Evolutionary conservation across 73 alveolate species (phyloP).

Genomic region (Paraurostyla sp.): DNA sequence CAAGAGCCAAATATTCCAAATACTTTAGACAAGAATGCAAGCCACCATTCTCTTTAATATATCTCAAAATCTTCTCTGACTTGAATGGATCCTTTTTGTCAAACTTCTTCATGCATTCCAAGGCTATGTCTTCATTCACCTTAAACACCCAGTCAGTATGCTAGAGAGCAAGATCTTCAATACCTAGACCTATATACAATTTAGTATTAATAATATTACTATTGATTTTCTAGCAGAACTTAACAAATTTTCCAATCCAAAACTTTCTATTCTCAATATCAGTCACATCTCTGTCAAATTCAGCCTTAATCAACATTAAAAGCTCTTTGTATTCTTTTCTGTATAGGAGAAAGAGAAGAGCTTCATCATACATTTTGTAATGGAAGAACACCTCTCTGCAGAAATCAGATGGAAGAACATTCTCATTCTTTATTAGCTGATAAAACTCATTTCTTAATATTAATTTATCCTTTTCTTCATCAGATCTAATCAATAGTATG

Average conservation of each 20-base stretch:
- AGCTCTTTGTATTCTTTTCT: conserved; percentile 50
- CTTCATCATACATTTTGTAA: conserved; percentile 64
- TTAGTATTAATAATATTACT: not conserved
- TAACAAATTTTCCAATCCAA: conserved; percentile 40
- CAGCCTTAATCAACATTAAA: not conserved
- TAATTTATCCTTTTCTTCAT: conserved; percentile 43
- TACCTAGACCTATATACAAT: not conserved
- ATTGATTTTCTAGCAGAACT: conserved; percentile 51
- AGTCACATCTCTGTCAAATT: conserved; percentile 12
- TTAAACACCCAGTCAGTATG: conserved; percentile 57
- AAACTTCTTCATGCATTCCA: conserved; percentile 62
- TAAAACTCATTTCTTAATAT: conserved; percentile 59
- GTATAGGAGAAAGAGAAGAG: conserved; percentile 42
- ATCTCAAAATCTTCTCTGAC: conserved; percentile 23
- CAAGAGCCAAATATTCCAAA: conserved; percentile 64
- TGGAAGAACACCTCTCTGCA: conserved; percentile 55
- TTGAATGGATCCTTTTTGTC: conserved; percentile 35
- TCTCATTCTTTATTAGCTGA: conserved; percentile 52
- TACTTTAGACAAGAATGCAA: conserved; percentile 7
- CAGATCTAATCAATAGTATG: conserved; percentile 39
- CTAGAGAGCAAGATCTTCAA: conserved; percentile 34
- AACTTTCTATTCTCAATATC: not conserved
- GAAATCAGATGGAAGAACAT: conserved; percentile 66
- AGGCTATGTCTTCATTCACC: not conserved
- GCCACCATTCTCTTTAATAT: conserved; percentile 59